These are phyloP conservation scores for Juncus inflexus DNA, from an alignment of 176 grass and related monocot genomes.

Conservation along the genomic window DNA sequence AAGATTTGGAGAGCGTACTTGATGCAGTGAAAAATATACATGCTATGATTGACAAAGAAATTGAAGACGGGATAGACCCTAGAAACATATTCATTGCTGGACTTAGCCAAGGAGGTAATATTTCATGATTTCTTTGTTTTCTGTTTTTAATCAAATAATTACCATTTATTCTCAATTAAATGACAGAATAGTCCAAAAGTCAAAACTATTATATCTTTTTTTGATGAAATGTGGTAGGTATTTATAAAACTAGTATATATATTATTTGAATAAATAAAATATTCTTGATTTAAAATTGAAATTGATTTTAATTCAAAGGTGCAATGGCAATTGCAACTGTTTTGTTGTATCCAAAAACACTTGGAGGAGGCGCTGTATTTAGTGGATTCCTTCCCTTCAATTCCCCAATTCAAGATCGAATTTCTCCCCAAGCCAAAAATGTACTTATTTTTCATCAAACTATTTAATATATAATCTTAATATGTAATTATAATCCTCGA, in stretches of 20 bases:
- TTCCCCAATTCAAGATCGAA: conserved; percentile 38
- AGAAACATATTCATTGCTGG: conserved; percentile 61
- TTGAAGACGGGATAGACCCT: conserved; percentile 36
- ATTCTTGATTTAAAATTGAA: neutral
- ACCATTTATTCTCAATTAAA: too few relatives aligned
- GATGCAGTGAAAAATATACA: conserved; percentile 49
- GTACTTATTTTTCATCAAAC: conserved; percentile 13
- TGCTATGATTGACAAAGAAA: conserved; percentile 58
- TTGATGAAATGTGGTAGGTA: too few relatives aligned
- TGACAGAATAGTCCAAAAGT: too few relatives aligned
- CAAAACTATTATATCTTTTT: too few relatives aligned
- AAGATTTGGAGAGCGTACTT: conserved; percentile 49
- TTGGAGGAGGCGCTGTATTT: conserved; percentile 67
- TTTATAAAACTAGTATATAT: too few relatives aligned
- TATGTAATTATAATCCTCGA: neutral
- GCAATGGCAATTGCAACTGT: conserved; percentile 62
- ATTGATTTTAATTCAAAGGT: conserved; percentile 24
- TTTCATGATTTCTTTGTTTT: neutral
- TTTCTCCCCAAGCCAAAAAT: conserved; percentile 56
- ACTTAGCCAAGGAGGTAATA: conserved; percentile 68
- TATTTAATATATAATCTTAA: neutral
- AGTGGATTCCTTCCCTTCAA: conserved; percentile 70
- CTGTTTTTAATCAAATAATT: too few relatives aligned
- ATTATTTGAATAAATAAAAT: too few relatives aligned
- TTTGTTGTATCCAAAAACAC: conserved; percentile 48